phyloP scores from a whole-genome alignment of 2,329 filamentous ascomycete genomes.

The Trichoderma sp. region DNA sequence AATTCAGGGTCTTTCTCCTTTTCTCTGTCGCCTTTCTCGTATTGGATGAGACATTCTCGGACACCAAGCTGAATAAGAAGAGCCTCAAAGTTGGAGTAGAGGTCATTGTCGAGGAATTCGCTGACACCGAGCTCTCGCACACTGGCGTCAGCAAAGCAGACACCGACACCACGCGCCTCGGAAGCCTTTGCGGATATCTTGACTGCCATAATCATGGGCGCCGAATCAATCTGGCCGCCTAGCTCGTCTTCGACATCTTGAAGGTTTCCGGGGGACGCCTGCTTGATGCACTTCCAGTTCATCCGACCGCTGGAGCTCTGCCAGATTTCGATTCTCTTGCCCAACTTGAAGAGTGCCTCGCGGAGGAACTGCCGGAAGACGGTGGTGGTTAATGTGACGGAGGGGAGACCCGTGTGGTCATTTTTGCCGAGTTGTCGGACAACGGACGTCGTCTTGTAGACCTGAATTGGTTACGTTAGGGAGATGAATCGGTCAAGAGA shows the following conservation, averaged over 20 bases:
- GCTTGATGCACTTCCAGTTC: slow-evolving; percentile 89
- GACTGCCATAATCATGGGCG: slow-evolving; percentile 92
- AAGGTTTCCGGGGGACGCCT: slow-evolving; percentile 91
- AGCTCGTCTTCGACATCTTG: slow-evolving; percentile 97
- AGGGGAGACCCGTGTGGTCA: slow-evolving; percentile 80
- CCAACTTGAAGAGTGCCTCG: slow-evolving; percentile 86
- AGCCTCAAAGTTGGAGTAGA: slow-evolving; percentile 97
- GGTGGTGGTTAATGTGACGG: slow-evolving; percentile 91
- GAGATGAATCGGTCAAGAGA: neutral
- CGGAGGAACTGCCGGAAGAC: slow-evolving; percentile 94
- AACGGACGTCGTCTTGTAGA: slow-evolving; percentile 97
- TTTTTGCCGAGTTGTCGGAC: slow-evolving; percentile 83
- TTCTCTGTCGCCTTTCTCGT: slow-evolving; percentile 74
- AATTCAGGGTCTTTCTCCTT: slow-evolving; percentile 89
- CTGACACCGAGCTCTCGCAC: slow-evolving; percentile 93
- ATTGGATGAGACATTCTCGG: slow-evolving; percentile 85
- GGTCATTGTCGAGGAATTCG: slow-evolving; percentile 97
- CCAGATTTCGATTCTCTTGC: slow-evolving; percentile 91
- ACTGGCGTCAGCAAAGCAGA: slow-evolving; percentile 96
- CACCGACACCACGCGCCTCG: slow-evolving; percentile 82
- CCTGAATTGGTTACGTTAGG: slow-evolving; percentile 41
- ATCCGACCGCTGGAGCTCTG: slow-evolving; percentile 71
- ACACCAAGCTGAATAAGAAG: slow-evolving; percentile 94
- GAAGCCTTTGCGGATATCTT: slow-evolving; percentile 86
- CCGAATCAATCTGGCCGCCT: slow-evolving; percentile 78